Conservation (phyloP, 129 eudicot species). For the Flaveria ramosissima region DNA sequence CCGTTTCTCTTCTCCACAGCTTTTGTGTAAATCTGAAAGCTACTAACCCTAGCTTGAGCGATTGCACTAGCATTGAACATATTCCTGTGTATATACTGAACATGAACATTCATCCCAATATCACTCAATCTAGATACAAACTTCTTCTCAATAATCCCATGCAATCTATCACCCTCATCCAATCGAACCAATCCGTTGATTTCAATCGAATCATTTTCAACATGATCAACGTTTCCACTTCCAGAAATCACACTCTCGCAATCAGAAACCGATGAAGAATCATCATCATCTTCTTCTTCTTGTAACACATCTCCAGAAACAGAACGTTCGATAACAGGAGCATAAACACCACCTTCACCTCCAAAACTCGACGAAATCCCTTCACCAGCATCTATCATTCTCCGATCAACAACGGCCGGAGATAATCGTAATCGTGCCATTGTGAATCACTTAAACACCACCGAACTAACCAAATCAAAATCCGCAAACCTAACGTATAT, state of each 20-base stretch:
- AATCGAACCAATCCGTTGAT: slow-evolving; percentile 37
- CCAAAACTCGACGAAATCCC: slow-evolving; percentile 30
- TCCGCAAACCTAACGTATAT: background rate
- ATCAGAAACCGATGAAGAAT: slow-evolving; percentile 48
- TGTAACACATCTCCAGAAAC: background rate
- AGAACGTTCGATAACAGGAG: slow-evolving; percentile 7
- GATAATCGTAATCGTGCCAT: slow-evolving; percentile 22
- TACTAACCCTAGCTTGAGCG: slow-evolving; percentile 40
- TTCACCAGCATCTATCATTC: background rate
- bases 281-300: slow-evolving; percentile 5
- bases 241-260: slow-evolving; percentile 61
- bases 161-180: slow-evolving; percentile 31
- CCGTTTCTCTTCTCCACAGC: slow-evolving; percentile 47
- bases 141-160: slow-evolving; percentile 38
- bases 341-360: background rate
- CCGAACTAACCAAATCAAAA: slow-evolving; percentile 15
- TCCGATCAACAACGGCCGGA: slow-evolving; percentile 27
- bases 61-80: slow-evolving; percentile 28
- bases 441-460: background rate
- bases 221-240: background rate
- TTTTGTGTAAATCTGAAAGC: slow-evolving; percentile 39
- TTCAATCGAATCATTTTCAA: background rate
- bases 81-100: slow-evolving; percentile 47
- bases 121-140: slow-evolving; percentile 41
- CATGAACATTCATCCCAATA: slow-evolving; percentile 26